Conservation (phyloP, 768 basidiomycete genomes). For the Rhodotorula sphaerocarpa region DNA sequence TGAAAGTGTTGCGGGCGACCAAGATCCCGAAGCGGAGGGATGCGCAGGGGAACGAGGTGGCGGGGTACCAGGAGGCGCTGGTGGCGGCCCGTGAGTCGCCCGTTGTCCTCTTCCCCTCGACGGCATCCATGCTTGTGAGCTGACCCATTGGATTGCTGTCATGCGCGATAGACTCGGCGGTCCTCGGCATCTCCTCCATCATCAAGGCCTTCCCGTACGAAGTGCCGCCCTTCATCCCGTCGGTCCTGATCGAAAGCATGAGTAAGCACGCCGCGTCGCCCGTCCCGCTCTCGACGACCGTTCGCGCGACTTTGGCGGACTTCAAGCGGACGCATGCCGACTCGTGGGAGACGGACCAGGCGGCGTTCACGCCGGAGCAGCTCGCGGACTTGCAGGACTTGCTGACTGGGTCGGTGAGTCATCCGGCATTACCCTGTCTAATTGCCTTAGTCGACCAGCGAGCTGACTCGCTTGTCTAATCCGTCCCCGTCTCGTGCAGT, state of each 20-base stretch:
- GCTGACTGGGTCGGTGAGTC: not conserved
- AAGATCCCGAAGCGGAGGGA: slow-evolving; percentile 55
- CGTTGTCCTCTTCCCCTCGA: not conserved
- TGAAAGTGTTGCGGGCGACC: slow-evolving; percentile 61
- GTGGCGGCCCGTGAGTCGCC: slow-evolving; percentile 54
- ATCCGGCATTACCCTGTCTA: too few species aligned
- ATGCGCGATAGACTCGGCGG: slow-evolving; percentile 55
- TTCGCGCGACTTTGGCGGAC: slow-evolving; percentile 38
- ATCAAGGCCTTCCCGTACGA: slow-evolving; percentile 94
- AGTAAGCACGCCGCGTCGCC: slow-evolving; percentile 82
- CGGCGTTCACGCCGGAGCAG: slow-evolving; percentile 78
- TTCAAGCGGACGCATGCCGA: slow-evolving; percentile 40
- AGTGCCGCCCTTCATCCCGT: slow-evolving; percentile 87
- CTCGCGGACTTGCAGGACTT: slow-evolving; percentile 44
- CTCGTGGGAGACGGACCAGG: slow-evolving; percentile 69
- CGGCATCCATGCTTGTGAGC: not conserved
- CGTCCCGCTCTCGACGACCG: slow-evolving; percentile 44
- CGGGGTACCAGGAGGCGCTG: slow-evolving; percentile 59
- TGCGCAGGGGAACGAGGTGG: slow-evolving; percentile 49
- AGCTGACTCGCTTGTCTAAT: too few species aligned
- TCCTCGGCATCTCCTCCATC: slow-evolving; percentile 86
- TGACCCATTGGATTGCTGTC: not conserved
- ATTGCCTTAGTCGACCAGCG: too few species aligned
- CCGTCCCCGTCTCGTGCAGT: too few species aligned
- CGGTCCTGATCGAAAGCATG: slow-evolving; percentile 66